phyloP scores from a whole-genome alignment of 2,329 filamentous ascomycete genomes.

The Ploettnerulaceae sp. region DNA sequence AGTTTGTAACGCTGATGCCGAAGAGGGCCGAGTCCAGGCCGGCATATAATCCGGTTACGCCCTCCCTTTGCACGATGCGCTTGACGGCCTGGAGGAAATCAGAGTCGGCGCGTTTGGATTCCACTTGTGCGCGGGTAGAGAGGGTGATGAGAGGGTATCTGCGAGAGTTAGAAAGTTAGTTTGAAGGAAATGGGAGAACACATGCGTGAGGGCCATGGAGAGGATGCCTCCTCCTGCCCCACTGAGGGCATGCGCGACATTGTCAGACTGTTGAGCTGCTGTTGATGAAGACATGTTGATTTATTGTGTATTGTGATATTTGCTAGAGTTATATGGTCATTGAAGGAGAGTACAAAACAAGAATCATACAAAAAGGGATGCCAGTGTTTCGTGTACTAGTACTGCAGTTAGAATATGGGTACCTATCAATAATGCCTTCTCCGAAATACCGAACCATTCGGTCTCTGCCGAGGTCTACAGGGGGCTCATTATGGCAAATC shows the following conservation, averaged over 20 bases:
- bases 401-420: too few relatives aligned
- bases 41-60: slow-evolving; percentile 81
- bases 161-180: slow-evolving; percentile 11
- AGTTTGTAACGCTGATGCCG: slow-evolving; percentile 97
- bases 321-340: too few relatives aligned
- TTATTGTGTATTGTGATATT: too few relatives aligned
- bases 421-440: too few relatives aligned
- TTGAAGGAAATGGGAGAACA: slow-evolving; percentile 6
- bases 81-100: slow-evolving; percentile 78
- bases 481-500: too few relatives aligned
- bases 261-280: slow-evolving; percentile 69
- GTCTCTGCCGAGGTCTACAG: too few relatives aligned
- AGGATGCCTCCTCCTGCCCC: slow-evolving; percentile 90
- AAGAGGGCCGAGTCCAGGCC: slow-evolving; percentile 92
- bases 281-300: slow-evolving; percentile 22
- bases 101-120: slow-evolving; percentile 87
- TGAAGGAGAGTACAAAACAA: too few relatives aligned
- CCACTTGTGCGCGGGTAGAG: slow-evolving; percentile 94
- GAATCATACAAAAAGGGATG: too few relatives aligned
- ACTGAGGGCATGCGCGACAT: slow-evolving; percentile 90
- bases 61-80: slow-evolving; percentile 87
- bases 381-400: too few relatives aligned
- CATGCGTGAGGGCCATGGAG: slow-evolving; percentile 90
- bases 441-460: too few relatives aligned
- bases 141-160: slow-evolving; percentile 96